Conservation (phyloP, 164 flowering plant species). For the Magnolia changhungtana region DNA sequence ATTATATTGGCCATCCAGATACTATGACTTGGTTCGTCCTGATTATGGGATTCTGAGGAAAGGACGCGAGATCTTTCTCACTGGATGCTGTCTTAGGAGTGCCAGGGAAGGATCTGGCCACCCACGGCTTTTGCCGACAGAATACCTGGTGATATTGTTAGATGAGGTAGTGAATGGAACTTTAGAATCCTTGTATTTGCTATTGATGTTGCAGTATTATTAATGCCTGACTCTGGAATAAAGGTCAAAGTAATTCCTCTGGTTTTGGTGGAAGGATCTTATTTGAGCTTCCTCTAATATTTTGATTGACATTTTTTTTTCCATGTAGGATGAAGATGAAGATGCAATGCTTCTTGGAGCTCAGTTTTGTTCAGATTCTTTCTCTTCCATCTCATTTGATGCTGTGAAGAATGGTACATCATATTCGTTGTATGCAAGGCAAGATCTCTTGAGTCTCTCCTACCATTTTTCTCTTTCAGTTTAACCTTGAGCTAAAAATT, state of each 20-base stretch:
- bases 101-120: slow-evolving; percentile 54
- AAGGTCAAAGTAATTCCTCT: neutral
- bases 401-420: slow-evolving; percentile 51
- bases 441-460: slow-evolving; percentile 3
- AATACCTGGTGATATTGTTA: slow-evolving; percentile 70
- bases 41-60: slow-evolving; percentile 63
- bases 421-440: slow-evolving; percentile 86
- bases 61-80: slow-evolving; percentile 78
- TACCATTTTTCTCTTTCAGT: neutral
- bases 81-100: slow-evolving; percentile 80
- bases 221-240: neutral
- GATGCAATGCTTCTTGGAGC: slow-evolving; percentile 93
- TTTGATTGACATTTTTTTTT: slow-evolving; percentile 2
- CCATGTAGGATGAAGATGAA: slow-evolving; percentile 78
- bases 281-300: neutral
- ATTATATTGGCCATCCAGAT: slow-evolving; percentile 37
- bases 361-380: slow-evolving; percentile 86
- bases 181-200: neutral
- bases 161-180: slow-evolving; percentile 63
- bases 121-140: slow-evolving; percentile 82
- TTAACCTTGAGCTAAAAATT: neutral
- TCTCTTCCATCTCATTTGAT: slow-evolving; percentile 72
- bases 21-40: slow-evolving; percentile 64
- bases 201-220: neutral
- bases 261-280: neutral